Conservation (phyloP, 129 eudicot genomes). For the Artemisia annua region DNA sequence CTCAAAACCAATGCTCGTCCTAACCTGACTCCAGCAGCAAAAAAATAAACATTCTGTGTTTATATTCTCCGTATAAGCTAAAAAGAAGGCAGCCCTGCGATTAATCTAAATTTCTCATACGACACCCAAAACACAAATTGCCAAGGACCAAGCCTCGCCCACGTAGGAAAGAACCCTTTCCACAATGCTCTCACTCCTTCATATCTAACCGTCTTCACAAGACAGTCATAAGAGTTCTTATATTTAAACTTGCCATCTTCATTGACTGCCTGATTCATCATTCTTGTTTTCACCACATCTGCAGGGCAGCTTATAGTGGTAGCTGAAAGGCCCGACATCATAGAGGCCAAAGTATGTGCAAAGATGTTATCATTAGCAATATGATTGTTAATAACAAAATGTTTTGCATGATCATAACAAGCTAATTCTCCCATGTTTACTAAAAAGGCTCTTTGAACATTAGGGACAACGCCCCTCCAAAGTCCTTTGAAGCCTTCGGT, state of each 20-base stretch:
- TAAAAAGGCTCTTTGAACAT: constrained; percentile 84
- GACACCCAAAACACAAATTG: constrained; percentile 97
- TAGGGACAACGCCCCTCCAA: constrained; percentile 85
- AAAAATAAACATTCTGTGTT: no score
- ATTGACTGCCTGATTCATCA: constrained; percentile 64
- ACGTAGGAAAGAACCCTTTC: constrained; percentile 98
- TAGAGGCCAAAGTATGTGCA: constrained; percentile 85
- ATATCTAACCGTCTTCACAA: constrained; percentile 63
- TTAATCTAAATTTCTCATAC: constrained; percentile 67
- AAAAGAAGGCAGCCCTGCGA: constrained; percentile 78
- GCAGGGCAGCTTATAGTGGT: constrained; percentile 94
- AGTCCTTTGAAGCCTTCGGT: constrained; percentile 73
- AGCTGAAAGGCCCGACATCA: constrained; percentile 87
- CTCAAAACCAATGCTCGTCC: no score
- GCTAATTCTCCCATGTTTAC: constrained; percentile 97
- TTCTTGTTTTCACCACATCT: constrained; percentile 89
- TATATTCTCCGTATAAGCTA: background rate
- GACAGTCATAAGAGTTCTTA: constrained; percentile 71
- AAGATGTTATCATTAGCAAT: constrained; percentile 76
- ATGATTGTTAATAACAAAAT: constrained; percentile 53
- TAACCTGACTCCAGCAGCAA: no score
- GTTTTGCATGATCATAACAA: constrained; percentile 95
- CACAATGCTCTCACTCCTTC: constrained; percentile 86
- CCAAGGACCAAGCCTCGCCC: constrained; percentile 99
- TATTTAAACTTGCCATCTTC: constrained; percentile 45